A percentile compares a stretch with the other conserved stretches of the same genome.
Evolutionary conservation across 164 flowering plant genomes (phyloP).

Genomic region (Chimonanthus praecox): DNA sequence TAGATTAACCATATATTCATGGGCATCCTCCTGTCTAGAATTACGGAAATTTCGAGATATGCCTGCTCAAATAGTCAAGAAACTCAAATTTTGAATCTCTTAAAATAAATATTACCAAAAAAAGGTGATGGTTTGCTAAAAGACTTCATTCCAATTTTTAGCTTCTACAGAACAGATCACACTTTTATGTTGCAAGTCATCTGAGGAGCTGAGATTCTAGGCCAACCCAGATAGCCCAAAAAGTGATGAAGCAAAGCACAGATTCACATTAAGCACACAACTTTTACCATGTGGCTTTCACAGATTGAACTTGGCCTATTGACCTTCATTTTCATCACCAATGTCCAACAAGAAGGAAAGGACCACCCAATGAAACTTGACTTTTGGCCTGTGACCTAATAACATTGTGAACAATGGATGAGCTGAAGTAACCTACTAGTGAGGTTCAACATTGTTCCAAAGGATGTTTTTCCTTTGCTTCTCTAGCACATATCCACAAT

Average conservation of each 20-base stretch:
- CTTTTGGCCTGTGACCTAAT: background rate
- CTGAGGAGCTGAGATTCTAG: background rate
- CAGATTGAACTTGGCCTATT: background rate
- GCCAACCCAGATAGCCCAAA: background rate
- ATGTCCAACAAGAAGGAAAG: background rate
- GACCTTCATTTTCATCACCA: background rate
- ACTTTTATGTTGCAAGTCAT: background rate
- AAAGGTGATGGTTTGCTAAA: background rate
- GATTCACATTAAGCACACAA: background rate
- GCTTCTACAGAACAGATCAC: background rate
- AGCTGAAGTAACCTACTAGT: background rate
- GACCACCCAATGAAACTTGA: background rate
- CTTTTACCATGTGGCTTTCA: background rate
- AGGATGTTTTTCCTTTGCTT: background rate
- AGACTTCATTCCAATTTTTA: background rate
- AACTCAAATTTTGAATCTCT: conserved; percentile 10
- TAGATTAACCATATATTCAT: conserved; percentile 95
- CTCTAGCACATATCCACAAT: background rate
- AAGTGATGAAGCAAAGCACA: background rate
- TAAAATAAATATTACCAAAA: background rate
- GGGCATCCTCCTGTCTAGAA: conserved; percentile 98
- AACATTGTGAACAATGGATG: background rate
- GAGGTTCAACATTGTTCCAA: background rate
- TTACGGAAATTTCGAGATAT: conserved; percentile 83
- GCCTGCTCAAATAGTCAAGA: conserved; percentile 58